A percentile compares a stretch with the other conserved stretches of the same genome.
Evolutionary conservation across 495 filamentous ascomycete species (phyloP).

Genomic region (Lasiosphaeris hirsuta): DNA sequence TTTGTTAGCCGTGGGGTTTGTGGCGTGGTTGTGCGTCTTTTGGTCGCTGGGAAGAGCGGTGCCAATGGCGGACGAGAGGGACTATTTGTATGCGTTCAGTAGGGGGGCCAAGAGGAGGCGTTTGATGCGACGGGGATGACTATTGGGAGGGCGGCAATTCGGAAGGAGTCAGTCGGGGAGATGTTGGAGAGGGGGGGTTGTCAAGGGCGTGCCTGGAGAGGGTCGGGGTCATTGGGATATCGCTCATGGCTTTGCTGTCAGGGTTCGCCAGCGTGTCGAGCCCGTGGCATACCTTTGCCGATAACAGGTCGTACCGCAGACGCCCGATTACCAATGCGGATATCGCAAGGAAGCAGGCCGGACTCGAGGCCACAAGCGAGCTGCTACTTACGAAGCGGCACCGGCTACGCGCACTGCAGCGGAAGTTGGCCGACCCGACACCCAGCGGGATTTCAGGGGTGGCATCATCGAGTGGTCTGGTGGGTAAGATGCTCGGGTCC

Average conservation of each 20-base stretch:
- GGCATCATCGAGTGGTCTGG: slow-evolving; percentile 47
- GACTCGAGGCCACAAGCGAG: slow-evolving; percentile 69
- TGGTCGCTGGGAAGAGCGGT: slow-evolving; percentile 71
- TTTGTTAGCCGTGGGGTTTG: slow-evolving; percentile 55
- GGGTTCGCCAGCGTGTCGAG: slow-evolving; percentile 79
- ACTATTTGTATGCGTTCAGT: not conserved
- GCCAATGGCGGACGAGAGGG: slow-evolving; percentile 45
- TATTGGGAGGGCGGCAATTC: slow-evolving; percentile 23
- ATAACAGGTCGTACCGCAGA: slow-evolving; percentile 38
- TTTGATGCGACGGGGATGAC: slow-evolving; percentile 28
- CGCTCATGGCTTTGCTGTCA: slow-evolving; percentile 74
- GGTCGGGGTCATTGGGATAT: slow-evolving; percentile 76
- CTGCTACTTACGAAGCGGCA: slow-evolving; percentile 67
- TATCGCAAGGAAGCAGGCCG: slow-evolving; percentile 66
- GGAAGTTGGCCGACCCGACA: slow-evolving; percentile 51
- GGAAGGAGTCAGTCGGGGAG: slow-evolving; percentile 3
- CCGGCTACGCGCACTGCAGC: slow-evolving; percentile 62
- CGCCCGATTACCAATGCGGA: slow-evolving; percentile 65
- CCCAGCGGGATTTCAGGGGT: slow-evolving; percentile 20
- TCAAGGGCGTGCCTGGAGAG: slow-evolving; percentile 72
- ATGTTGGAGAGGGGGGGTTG: slow-evolving; percentile 43
- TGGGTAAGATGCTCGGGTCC: slow-evolving; percentile 63
- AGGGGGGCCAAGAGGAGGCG: slow-evolving; percentile 1
- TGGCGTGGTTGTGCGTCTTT: slow-evolving; percentile 62
- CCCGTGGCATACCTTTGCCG: slow-evolving; percentile 75